phyloP scores from a whole-genome alignment of 2,329 filamentous ascomycete species.

The Botrytis medusae region DNA sequence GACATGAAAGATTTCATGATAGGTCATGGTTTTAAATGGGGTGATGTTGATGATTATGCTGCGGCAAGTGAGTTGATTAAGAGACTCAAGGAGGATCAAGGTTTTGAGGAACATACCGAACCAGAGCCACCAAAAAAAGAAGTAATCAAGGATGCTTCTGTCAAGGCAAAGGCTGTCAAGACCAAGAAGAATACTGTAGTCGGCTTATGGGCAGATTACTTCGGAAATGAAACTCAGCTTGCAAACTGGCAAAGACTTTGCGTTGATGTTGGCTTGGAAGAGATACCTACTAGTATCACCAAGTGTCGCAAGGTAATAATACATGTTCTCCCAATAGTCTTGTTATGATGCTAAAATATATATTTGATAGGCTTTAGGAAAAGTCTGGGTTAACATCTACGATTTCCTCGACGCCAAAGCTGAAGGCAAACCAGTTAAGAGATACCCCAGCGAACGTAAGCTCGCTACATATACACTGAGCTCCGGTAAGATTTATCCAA shows the following conservation, averaged over 20 bases:
- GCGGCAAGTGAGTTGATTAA: constrained; percentile 7
- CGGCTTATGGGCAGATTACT: constrained; percentile 28
- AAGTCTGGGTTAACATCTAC: constrained; percentile 49
- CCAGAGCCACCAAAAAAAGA: not conserved
- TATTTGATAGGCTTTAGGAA: constrained; percentile 43
- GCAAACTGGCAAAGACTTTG: constrained; percentile 49
- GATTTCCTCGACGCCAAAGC: constrained; percentile 46
- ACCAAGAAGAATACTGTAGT: constrained; percentile 22
- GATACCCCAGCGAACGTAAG: constrained; percentile 40
- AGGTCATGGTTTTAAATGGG: not conserved
- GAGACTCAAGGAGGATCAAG: constrained; percentile 4
- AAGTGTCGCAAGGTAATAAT: constrained; percentile 47
- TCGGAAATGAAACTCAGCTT: constrained; percentile 37
- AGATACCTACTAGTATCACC: constrained; percentile 44
- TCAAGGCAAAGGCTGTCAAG: not conserved
- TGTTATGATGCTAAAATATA: not conserved
- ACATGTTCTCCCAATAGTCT: not conserved
- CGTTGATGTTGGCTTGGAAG: constrained; percentile 45
- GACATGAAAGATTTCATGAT: constrained; percentile 14
- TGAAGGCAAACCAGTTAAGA: constrained; percentile 35
- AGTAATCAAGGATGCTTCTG: not conserved
- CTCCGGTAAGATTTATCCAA: constrained; percentile 48
- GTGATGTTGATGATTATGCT: not conserved
- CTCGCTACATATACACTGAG: constrained; percentile 43
- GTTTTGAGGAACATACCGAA: not conserved